A percentile compares a stretch with the other conserved stretches of the same genome.
Conservation (phyloP, 768 basidiomycete species). For the Pisolithus microcarpus region DNA sequence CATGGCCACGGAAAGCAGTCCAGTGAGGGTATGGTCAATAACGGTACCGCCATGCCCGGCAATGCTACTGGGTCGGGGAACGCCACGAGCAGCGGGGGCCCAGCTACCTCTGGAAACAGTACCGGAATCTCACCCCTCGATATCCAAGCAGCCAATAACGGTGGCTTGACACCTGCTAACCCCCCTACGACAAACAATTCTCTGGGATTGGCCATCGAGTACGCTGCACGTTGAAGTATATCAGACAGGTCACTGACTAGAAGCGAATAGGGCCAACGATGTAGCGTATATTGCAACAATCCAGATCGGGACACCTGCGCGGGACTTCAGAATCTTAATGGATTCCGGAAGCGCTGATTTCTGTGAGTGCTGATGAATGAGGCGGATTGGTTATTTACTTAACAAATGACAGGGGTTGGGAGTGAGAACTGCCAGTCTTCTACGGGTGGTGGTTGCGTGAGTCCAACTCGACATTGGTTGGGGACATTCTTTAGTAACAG, state of each 20-base stretch:
- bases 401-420: conserved; percentile 38
- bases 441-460: conserved; percentile 33
- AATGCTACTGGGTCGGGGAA: conserved; percentile 6
- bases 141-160: conserved; percentile 28
- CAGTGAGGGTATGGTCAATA: conserved; percentile 1
- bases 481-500: conserved; percentile 13
- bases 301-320: conserved; percentile 61
- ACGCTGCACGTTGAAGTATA: conserved; percentile 14
- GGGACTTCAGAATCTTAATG: conserved; percentile 52
- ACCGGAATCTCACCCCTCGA: conserved; percentile 32
- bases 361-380: conserved; percentile 25
- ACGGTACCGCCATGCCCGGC: conserved; percentile 1
- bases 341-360: conserved; percentile 66
- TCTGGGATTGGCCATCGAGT: conserved; percentile 68
- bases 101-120: conserved; percentile 10
- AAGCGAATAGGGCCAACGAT: conserved; percentile 37
- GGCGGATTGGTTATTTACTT: not conserved
- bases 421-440: conserved; percentile 44
- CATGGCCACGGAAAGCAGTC: not conserved
- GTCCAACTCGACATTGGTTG: conserved; percentile 8
- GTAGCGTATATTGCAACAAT: conserved; percentile 52
- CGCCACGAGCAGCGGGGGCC: conserved; percentile 4
- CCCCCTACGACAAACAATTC: conserved; percentile 42
- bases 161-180: conserved; percentile 37
- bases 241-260: not conserved